phyloP scores from a whole-genome alignment of 106 monocot genomes.

The Triglochin maritima region DNA sequence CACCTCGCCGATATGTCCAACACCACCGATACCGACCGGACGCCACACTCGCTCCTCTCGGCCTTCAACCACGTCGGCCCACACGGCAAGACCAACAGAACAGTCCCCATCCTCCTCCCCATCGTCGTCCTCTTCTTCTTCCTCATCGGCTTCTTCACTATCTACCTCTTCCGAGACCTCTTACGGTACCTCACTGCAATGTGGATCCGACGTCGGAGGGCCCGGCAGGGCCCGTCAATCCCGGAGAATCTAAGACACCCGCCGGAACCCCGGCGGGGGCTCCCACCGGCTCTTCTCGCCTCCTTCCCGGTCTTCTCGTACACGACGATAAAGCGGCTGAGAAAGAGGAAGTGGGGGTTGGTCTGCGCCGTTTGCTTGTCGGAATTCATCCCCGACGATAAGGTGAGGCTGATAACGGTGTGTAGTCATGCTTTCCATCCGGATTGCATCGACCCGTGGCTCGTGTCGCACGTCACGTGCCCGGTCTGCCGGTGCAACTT shows the following conservation, averaged over 20 bases:
- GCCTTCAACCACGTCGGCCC: neutral
- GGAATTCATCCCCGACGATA: conserved; percentile 9
- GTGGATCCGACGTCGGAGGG: neutral
- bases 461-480: conserved; percentile 6
- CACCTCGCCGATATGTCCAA: neutral
- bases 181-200: neutral
- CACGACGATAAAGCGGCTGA: neutral
- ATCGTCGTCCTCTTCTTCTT: conserved; percentile 9
- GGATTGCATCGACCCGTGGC: conserved; percentile 19
- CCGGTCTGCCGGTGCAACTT: conserved; percentile 14
- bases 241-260: neutral
- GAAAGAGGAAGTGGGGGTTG: conserved; percentile 4
- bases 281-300: neutral
- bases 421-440: conserved; percentile 16
- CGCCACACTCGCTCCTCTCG: neutral
- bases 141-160: conserved; percentile 9
- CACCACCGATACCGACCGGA: neutral
- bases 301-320: conserved; percentile 7
- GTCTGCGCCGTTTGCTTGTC: conserved; percentile 15
- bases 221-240: neutral
- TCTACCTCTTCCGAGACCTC: conserved; percentile 9
- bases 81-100: neutral
- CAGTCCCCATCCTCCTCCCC: neutral
- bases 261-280: neutral
- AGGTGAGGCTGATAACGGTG: conserved; percentile 5